Evolutionary conservation across 257 asterid species (phyloP).

Genomic region (Ilex aquifolium): DNA sequence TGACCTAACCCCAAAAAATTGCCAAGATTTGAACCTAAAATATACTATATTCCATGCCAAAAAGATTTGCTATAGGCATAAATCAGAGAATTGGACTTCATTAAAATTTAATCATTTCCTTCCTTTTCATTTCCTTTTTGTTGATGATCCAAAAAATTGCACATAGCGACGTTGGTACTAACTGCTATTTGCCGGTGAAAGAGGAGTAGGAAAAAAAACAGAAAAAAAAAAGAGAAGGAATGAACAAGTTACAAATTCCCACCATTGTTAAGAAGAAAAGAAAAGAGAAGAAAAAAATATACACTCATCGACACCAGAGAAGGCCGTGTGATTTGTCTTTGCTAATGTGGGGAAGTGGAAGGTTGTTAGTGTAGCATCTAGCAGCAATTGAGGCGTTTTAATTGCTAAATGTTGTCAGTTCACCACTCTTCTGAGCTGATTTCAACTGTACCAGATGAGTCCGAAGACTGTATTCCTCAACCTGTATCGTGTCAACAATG

Average conservation of each 20-base stretch:
- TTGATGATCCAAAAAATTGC: slow-evolving; percentile 1
- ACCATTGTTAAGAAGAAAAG: not conserved
- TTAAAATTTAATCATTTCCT: not conserved
- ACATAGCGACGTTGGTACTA: slow-evolving; percentile 8
- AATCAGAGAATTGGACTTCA: not conserved
- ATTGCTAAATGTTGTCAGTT: slow-evolving; percentile 19
- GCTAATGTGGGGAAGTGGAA: slow-evolving; percentile 4
- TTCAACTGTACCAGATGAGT: slow-evolving; percentile 60
- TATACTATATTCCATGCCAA: too few relatives aligned
- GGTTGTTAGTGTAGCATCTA: slow-evolving; percentile 23
- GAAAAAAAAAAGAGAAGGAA: not conserved
- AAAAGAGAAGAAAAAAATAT: slow-evolving; percentile 19
- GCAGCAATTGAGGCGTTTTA: slow-evolving; percentile 5
- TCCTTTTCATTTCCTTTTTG: slow-evolving; percentile 20
- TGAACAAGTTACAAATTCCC: slow-evolving; percentile 11
- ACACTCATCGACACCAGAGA: slow-evolving; percentile 11
- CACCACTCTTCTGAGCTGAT: slow-evolving; percentile 37
- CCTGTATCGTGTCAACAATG: slow-evolving; percentile 34
- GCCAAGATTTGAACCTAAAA: too few relatives aligned
- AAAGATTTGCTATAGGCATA: too few relatives aligned
- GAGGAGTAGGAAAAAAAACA: not conserved
- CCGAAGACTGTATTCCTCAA: slow-evolving; percentile 73
- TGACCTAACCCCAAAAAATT: too few relatives aligned
- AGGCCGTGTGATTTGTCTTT: slow-evolving; percentile 3
- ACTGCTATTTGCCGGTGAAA: slow-evolving; percentile 13